phyloP scores from a whole-genome alignment of 2,329 filamentous ascomycete species.

The Basipetospora chlamydospora region DNA sequence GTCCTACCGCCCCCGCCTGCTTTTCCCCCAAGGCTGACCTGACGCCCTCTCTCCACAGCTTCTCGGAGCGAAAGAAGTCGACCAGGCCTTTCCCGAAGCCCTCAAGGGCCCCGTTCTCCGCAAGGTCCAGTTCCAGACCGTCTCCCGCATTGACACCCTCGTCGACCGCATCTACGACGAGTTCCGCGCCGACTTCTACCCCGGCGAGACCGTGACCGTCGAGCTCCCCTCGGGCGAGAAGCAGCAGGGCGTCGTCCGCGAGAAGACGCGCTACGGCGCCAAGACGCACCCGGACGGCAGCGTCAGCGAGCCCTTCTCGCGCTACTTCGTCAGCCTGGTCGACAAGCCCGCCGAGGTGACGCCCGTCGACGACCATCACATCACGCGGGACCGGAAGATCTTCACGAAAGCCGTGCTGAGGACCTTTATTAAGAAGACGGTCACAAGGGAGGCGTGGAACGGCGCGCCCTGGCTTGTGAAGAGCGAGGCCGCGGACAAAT shows the following conservation, averaged over 20 bases:
- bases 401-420: constrained; percentile 92
- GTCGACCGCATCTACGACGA: constrained; percentile 57
- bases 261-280: constrained; percentile 66
- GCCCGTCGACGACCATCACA: constrained; percentile 65
- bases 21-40: constrained; percentile 5
- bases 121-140: constrained; percentile 79
- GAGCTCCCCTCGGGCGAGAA: constrained; percentile 54
- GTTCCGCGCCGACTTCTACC: constrained; percentile 83
- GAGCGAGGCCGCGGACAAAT: constrained; percentile 65
- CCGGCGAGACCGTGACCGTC: constrained; percentile 70
- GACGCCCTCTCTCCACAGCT: constrained; percentile 28
- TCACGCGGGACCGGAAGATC: constrained; percentile 74
- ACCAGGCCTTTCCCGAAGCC: constrained; percentile 80
- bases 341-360: constrained; percentile 56
- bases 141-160: constrained; percentile 74
- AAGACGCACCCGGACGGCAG: constrained; percentile 51
- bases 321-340: constrained; percentile 67
- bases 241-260: constrained; percentile 60
- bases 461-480: constrained; percentile 97
- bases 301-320: constrained; percentile 54
- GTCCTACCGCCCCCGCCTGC: constrained; percentile 1
- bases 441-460: constrained; percentile 83
- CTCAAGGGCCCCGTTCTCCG: constrained; percentile 83
- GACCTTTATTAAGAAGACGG: constrained; percentile 87
- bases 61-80: constrained; percentile 73